Percentiles rank a stretch among this genome's conserved stretches.
Conservation (phyloP, 805 yeast species). For the Priceomyces carsonii region DNA sequence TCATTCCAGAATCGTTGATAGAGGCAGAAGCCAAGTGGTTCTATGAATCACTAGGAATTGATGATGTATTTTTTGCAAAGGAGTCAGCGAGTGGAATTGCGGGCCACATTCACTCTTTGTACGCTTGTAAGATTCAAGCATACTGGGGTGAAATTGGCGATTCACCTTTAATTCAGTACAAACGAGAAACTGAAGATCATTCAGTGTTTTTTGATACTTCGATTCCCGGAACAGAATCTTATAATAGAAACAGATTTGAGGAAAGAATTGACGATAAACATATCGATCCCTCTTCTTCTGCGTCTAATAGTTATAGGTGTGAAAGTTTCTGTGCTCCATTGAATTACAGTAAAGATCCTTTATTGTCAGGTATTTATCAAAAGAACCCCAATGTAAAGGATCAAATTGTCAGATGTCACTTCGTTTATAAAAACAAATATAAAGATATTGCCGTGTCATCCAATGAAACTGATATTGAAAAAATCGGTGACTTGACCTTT, state of each 20-base stretch:
- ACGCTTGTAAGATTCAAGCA: slow-evolving; percentile 91
- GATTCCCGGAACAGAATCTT: slow-evolving; percentile 43
- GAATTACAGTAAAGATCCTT: slow-evolving; percentile 46
- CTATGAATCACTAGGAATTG: slow-evolving; percentile 83
- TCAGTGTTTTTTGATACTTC: slow-evolving; percentile 86
- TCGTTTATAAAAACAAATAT: slow-evolving; percentile 70
- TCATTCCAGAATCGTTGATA: slow-evolving; percentile 83
- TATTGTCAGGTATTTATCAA: slow-evolving; percentile 39
- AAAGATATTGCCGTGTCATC: slow-evolving; percentile 18
- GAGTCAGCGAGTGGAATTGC: slow-evolving; percentile 81
- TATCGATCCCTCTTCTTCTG: slow-evolving; percentile 53
- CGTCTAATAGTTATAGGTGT: slow-evolving; percentile 56
- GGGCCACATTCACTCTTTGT: slow-evolving; percentile 81
- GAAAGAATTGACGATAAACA: slow-evolving; percentile 78
- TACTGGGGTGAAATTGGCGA: slow-evolving; percentile 30
- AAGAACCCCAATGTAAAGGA: slow-evolving; percentile 36
- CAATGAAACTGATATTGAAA: slow-evolving; percentile 52
- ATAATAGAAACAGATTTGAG: slow-evolving; percentile 56
- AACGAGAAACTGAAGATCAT: slow-evolving; percentile 77
- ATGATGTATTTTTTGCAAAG: slow-evolving; percentile 86
- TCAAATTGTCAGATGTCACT: slow-evolving; percentile 67
- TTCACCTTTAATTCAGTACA: slow-evolving; percentile 70
- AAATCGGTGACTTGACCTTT: slow-evolving; percentile 79
- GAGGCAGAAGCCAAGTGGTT: slow-evolving; percentile 90
- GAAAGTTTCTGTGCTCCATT: slow-evolving; percentile 77